Evolutionary conservation across 345 rosid species (phyloP).

Genomic region (Mercurialis annua): DNA sequence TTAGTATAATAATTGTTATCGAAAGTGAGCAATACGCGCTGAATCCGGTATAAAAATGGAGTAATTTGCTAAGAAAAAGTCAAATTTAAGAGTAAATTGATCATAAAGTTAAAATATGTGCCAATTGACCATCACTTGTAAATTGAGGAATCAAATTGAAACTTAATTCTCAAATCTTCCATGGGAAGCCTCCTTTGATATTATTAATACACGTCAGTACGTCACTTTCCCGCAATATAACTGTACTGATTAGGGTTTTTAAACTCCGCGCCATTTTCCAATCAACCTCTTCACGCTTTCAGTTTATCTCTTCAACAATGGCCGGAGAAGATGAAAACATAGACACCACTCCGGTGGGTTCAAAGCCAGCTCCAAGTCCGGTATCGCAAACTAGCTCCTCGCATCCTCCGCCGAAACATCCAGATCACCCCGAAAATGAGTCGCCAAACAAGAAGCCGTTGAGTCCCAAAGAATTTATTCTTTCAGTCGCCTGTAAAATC

Average conservation of each 20-base stretch:
- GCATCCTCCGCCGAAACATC: conserved; percentile 10
- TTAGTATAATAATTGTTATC: too few relatives aligned
- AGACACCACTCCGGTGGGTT: conserved; percentile 11
- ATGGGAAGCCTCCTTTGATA: not conserved
- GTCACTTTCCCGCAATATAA: not conserved
- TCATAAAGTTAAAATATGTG: too few relatives aligned
- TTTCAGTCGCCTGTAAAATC: conserved; percentile 57
- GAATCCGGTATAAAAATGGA: too few relatives aligned
- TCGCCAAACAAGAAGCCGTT: conserved; percentile 36
- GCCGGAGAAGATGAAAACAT: conserved; percentile 31
- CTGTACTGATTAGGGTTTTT: conserved; percentile 24
- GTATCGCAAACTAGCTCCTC: conserved; percentile 31
- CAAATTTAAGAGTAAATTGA: too few relatives aligned
- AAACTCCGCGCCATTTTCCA: conserved; percentile 50
- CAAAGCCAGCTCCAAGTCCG: conserved; percentile 27
- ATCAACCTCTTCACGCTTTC: not conserved
- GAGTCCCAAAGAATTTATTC: conserved; percentile 44
- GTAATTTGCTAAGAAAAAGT: too few relatives aligned
- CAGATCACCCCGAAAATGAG: conserved; percentile 18
- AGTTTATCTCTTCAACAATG: conserved; percentile 39
- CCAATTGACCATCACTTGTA: too few relatives aligned
- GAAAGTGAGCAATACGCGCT: too few relatives aligned
- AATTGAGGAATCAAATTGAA: too few relatives aligned
- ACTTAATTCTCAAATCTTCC: not conserved
- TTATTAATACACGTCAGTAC: not conserved